Base-by-base conservation (phyloP, 257 asterid species). In the Solanum bukasovii region DNA sequence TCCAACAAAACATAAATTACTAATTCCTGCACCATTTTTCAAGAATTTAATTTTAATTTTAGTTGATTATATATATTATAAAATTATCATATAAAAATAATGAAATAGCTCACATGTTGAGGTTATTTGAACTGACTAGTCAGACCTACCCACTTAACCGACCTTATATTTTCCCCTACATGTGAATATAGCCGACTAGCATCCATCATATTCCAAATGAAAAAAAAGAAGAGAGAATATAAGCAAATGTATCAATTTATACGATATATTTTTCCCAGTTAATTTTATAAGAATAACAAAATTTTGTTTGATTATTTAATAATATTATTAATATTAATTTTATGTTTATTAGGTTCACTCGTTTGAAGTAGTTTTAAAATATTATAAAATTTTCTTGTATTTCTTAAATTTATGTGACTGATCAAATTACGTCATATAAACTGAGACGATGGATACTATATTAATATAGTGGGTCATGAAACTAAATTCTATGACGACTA, bases 131-230 rank as follows among this genome's bases (percentile, higher is more conserved):
- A 85, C 10, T 35, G 70, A 59, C 44, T 63, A 13, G 78, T 83
- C 88, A 85, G 74, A 87, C 89, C 88, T 89, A 88, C 91, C 94
- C 94, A 92, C 93, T 91, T 89, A 87, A 87, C 94, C 92, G 91
- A 49, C 93, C 92, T 81, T 44, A 42, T 16, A 25, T 25, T 27
- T 78, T 5, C 13, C 31, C 25, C 8, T 79, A 6, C 13, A 81
- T 37, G 33, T 75, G 12, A 37, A 23, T 75, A 23, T 38, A 75
- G 59, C 34, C 59, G 59, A 20, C 68, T 78, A 13, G 37, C n/a
- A 13, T 78, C 84, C 63, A 42, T 14, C 56, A 52, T 7, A 5
- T 8, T 38, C 56, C 23, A 38, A 23, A 75, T 42, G 63, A 18
- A 33, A n/a, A 74, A 9, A 33, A 46, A 40, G 3, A 44, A 42